Conservation (phyloP, 1,284 basidiomycete genomes). For the Hypsizygus ulmarius region DNA sequence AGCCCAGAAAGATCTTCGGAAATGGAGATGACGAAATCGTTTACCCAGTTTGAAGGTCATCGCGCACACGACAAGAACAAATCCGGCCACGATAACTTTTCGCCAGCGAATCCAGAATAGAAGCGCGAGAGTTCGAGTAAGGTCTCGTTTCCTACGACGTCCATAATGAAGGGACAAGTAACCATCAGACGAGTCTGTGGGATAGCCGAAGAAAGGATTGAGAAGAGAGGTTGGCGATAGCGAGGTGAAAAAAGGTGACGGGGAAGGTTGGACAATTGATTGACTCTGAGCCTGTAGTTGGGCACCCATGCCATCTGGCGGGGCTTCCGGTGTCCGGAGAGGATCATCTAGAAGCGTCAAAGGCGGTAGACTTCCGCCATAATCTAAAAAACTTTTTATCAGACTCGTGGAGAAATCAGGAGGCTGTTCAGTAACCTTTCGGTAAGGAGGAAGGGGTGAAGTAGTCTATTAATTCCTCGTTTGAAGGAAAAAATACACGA, state of each 20-base stretch:
- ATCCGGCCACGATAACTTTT: conserved; percentile 35
- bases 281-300: conserved; percentile 14
- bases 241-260: conserved; percentile 25
- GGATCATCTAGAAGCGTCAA: conserved; percentile 48
- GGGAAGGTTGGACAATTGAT: conserved; percentile 16
- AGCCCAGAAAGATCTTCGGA: conserved; percentile 10
- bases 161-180: conserved; percentile 51
- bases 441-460: conserved; percentile 57
- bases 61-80: conserved; percentile 27
- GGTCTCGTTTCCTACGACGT: conserved; percentile 68
- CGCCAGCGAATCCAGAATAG: conserved; percentile 70
- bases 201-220: conserved; percentile 88
- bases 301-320: conserved; percentile 11
- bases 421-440: conserved; percentile 40
- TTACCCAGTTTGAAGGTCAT: conserved; percentile 22
- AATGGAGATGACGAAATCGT: conserved; percentile 20
- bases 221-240: conserved; percentile 54
- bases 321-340: conserved; percentile 31
- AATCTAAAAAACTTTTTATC: conserved; percentile 41
- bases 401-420: conserved; percentile 3
- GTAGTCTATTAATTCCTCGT: conserved; percentile 55
- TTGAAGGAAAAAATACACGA: conserved; percentile 71
- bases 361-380: conserved; percentile 53
- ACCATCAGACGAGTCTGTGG: conserved; percentile 40
- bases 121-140: conserved; percentile 59